phyloP scores from a whole-genome alignment of 805 yeast genomes.

The Metschnikowia baotianmanensis region DNA sequence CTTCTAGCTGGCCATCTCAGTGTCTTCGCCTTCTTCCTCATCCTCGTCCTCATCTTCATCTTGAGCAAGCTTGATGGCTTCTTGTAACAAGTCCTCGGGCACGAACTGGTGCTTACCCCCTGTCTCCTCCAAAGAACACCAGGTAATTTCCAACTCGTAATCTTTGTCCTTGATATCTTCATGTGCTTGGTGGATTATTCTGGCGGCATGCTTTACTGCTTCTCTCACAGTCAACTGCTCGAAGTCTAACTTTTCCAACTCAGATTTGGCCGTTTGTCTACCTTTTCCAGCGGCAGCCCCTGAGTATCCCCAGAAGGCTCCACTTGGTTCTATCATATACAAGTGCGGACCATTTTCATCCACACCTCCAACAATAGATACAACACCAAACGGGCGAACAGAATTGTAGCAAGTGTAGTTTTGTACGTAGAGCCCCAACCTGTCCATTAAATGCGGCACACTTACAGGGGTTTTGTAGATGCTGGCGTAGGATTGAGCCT shows the following conservation, averaged over 20 bases:
- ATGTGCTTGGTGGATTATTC: conserved; percentile 88
- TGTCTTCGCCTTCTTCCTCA: conserved; percentile 48
- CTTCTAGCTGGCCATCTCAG: conserved; percentile 18
- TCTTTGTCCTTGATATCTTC: conserved; percentile 98
- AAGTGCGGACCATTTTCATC: conserved; percentile 89
- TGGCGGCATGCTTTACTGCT: conserved; percentile 92
- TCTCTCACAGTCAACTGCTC: conserved; percentile 68
- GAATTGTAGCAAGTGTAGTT: conserved; percentile 95
- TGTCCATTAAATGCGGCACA: conserved; percentile 77
- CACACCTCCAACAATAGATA: conserved; percentile 89
- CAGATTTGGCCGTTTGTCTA: conserved; percentile 96
- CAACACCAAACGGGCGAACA: conserved; percentile 96
- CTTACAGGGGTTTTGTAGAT: conserved; percentile 75
- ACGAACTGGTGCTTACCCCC: conserved; percentile 76
- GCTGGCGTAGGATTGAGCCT: conserved; percentile 74
- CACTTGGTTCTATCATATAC: conserved; percentile 97
- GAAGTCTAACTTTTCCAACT: conserved; percentile 84
- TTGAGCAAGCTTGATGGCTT: conserved; percentile 82
- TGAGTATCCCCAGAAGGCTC: conserved; percentile 93
- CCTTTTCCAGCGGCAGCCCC: conserved; percentile 99
- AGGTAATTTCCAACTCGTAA: conserved; percentile 89
- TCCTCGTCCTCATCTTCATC: conserved; percentile 79
- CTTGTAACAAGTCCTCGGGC: conserved; percentile 74
- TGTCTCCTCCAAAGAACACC: conserved; percentile 79
- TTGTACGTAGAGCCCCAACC: conserved; percentile 88